phyloP scores from a whole-genome alignment of 176 grass and related monocot genomes.

The Ananas comosus region DNA sequence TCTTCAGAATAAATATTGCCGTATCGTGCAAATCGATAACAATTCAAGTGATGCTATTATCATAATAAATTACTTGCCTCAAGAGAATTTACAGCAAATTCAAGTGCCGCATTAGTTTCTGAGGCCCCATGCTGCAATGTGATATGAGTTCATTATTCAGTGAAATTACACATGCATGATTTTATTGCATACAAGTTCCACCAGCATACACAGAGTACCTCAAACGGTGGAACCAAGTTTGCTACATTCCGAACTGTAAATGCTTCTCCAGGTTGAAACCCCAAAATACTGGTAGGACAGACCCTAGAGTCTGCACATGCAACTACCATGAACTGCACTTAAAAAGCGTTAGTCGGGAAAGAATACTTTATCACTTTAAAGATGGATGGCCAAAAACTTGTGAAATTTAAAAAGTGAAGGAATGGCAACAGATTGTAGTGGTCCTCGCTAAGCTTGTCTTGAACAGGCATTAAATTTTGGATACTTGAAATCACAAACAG shows the following conservation, averaged over 20 bases:
- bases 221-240: constrained; percentile 81
- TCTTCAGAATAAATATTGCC: neutral
- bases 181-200: neutral
- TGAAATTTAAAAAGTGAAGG: neutral
- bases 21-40: neutral
- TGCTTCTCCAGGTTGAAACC: constrained; percentile 87
- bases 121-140: constrained; percentile 54
- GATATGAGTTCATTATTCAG: neutral
- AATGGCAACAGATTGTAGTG: neutral
- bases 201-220: constrained; percentile 29
- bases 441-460: neutral
- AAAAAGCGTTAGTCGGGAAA: constrained; percentile 26
- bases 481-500: no score
- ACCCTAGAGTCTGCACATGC: constrained; percentile 92
- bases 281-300: constrained; percentile 70
- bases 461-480: no score
- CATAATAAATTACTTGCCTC: constrained; percentile 29
- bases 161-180: neutral
- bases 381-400: neutral
- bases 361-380: neutral
- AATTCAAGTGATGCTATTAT: neutral
- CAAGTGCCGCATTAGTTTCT: constrained; percentile 85
- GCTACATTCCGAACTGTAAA: constrained; percentile 88
- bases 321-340: constrained; percentile 83
- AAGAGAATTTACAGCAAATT: constrained; percentile 70